Evolutionary conservation across 345 rosid species (phyloP).

Genomic region (sweet orange (Citrus sinensis)): DVS_A1.0 CM039164.1:14370501-14371000

Average conservation of each 20-base stretch:
- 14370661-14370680: background rate
- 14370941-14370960: constrained; percentile 90
- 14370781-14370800: background rate
- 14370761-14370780: background rate
- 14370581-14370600: background rate
- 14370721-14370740: background rate
- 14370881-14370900: constrained; percentile 71
- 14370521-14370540: background rate
- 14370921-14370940: constrained; percentile 90
- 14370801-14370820: background rate
- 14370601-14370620: background rate
- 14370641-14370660: background rate
- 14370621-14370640: too few species aligned
- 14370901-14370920: constrained; percentile 67
- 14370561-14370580: background rate
- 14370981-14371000: constrained; percentile 5
- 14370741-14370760: background rate
- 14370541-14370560: background rate
- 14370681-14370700: background rate
- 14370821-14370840: background rate
- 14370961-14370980: constrained; percentile 92
- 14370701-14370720: background rate
- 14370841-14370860: background rate
- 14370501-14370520: background rate
- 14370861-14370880: background rate